Evolutionary conservation across 768 basidiomycete species (phyloP).

Genomic region (Exidia glandulosa): DNA sequence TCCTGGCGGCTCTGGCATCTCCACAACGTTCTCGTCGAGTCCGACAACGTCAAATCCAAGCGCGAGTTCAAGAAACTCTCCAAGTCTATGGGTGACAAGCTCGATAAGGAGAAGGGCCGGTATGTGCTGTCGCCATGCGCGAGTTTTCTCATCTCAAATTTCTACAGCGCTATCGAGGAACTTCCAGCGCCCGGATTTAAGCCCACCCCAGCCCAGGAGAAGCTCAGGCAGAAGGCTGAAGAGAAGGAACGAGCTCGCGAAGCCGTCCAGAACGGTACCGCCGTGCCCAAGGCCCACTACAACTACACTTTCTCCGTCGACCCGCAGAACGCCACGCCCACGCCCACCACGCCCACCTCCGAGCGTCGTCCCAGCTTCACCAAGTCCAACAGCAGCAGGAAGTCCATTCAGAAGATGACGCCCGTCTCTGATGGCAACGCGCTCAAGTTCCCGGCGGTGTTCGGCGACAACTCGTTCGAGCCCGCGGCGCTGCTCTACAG

Average conservation of each 20-base stretch:
- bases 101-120: slow-evolving; percentile 90
- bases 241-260: slow-evolving; percentile 77
- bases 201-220: slow-evolving; percentile 67
- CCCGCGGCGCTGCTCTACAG: slow-evolving; percentile 64
- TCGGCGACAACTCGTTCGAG: slow-evolving; percentile 56
- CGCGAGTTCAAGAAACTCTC: slow-evolving; percentile 86
- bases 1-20: slow-evolving; percentile 90
- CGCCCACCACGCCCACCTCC: slow-evolving; percentile 31
- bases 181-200: slow-evolving; percentile 76
- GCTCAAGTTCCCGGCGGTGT: slow-evolving; percentile 64
- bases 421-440: slow-evolving; percentile 8
- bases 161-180: slow-evolving; percentile 44
- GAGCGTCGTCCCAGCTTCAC: slow-evolving; percentile 2
- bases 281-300: slow-evolving; percentile 76
- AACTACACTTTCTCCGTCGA: slow-evolving; percentile 85
- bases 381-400: slow-evolving; percentile 23
- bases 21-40: slow-evolving; percentile 83
- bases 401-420: slow-evolving; percentile 40
- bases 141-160: too few relatives aligned
- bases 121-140: slow-evolving; percentile 25
- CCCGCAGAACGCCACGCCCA: slow-evolving; percentile 23
- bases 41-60: slow-evolving; percentile 82
- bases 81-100: slow-evolving; percentile 81
- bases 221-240: slow-evolving; percentile 67
- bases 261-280: slow-evolving; percentile 44